Evolutionary conservation across 1,139 yeast genomes (phyloP), one percentile per base, ranked within the genome.

Genomic region (Nakaseomyces sp.): DNA sequence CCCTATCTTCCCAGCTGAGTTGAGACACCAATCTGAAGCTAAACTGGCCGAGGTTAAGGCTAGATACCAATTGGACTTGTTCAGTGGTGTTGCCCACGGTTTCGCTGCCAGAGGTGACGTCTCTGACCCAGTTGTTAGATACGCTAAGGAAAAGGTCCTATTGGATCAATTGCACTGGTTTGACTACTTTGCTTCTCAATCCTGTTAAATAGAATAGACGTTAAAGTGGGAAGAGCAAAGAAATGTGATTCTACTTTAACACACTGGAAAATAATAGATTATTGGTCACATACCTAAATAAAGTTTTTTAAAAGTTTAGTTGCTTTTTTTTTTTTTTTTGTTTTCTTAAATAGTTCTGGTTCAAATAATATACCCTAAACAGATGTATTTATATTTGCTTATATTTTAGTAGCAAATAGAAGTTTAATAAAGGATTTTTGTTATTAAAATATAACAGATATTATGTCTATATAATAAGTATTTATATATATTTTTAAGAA

Each of bases 21-120:
- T 76, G 52, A 78, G 94, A 66, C 68, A 63, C 49, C 56, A 70
- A 56, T 73, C 89, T 12, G 87, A 80, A 64, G 73, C 65, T 15
- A 73, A 71, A 50, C 72, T 87, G 57, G 63, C 63, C 44, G 74
- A 71, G 50, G 64, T 68, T 39, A 68, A 71, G 47, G 75, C 73
- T 29, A 67, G 67, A 41, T 87, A 76, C 68, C 78, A 76, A 62
- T 59, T 81, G 31, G 76, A 77, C 46, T 63, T 84, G 43, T 79
- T 75, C 58, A 64, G 80, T 29, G 81, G 81, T 43, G 81, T 75
- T 19, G 36, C 60, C 2, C 96, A 87, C 60, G 96, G 96, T 1
- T 87, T 68, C 59, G 74, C 94, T 17, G 79, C 75, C 37, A 81
- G 82, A 66, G 95, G 93, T 47, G 95, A 88, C 61, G 48, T 72